Conservation (phyloP, 345 rosid species). For the Hibiscus tridactylites region DNA sequence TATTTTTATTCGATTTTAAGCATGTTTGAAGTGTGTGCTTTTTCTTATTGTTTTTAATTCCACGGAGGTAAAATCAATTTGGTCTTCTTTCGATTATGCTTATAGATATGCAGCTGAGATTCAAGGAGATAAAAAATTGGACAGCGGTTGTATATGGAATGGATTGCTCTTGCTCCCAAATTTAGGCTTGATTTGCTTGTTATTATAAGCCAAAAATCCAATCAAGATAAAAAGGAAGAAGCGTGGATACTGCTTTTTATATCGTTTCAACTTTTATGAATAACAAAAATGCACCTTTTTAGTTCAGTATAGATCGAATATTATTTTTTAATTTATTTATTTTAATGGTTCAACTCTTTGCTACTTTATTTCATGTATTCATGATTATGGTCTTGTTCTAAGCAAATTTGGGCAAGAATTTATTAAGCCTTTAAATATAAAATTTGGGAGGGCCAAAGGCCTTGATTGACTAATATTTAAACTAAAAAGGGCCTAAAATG, state of each 20-base stretch:
- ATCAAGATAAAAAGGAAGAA: neutral
- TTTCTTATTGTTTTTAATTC: neutral
- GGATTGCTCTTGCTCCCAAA: neutral
- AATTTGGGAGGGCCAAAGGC: too few species aligned
- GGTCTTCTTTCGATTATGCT: neutral
- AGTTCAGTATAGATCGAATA: neutral
- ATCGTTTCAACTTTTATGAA: neutral
- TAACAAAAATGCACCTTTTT: neutral
- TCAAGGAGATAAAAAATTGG: neutral
- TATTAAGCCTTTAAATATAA: too few species aligned
- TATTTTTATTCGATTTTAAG: neutral
- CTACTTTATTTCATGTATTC: too few species aligned
- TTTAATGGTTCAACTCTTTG: too few species aligned
- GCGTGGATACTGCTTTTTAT: neutral
- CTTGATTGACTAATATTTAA: too few species aligned
- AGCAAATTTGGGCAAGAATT: neutral
- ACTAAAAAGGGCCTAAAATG: too few species aligned
- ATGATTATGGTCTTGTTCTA: neutral
- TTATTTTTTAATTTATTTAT: too few species aligned
- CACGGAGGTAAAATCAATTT: neutral
- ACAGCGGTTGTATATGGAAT: neutral
- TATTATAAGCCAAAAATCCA: neutral
- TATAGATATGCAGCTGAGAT: neutral
- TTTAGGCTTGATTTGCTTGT: neutral
- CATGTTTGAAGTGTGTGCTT: neutral